Base-by-base conservation (phyloP, 164 flowering plant genomes). In the Umbellularia californica region DNA sequence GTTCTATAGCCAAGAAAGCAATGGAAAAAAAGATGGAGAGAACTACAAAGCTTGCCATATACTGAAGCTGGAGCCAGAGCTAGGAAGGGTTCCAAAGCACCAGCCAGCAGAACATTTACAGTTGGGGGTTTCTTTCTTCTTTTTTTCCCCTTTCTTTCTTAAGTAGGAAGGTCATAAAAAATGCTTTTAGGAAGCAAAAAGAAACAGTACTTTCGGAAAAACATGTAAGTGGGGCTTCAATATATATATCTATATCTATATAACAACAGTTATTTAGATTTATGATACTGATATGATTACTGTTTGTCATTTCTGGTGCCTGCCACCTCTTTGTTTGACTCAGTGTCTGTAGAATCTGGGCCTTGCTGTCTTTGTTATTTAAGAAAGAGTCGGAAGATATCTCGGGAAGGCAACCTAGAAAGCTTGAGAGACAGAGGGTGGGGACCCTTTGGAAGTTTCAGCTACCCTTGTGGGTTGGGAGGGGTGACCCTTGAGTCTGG, bases 291-390 rank as follows among this genome's bases (percentile, higher is more conserved):
- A 78, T 68, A 24, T 65, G 19, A 35, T 71, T 71, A 50, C 55
- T 76, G 5, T 4, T 30, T 30, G 35, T 5, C 76, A 68, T 58
- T 58, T 73, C 70, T 70, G 80, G 70, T 58, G 33, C 74, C 76
- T 75, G 75, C 72, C 81, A 70, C 72, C 35, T 50, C 58, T 73
- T 70, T 67, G 79, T 80, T 80, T 72, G 83, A 80, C 79, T 76
- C 74, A 71, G 28, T 74, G 79, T 75, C 79, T 82, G 50, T 74
- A 28, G 79, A 80, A 71, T 71, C 73, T 79, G 68, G 80, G 80
- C 35, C 64, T 65, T 69, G 79, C 73, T 75, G 75, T 74, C 69
- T 12, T 66, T 70, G 64, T 77, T 72, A 74, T 70, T 63, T 24
- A 72, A 67, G 47, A 47, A 64, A 9, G 23, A 71, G 55, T 41